Evolutionary conservation across 306 rosid species (phyloP), one percentile per base, ranked within the genome.

Genomic region (Vigna unguiculata): DNA sequence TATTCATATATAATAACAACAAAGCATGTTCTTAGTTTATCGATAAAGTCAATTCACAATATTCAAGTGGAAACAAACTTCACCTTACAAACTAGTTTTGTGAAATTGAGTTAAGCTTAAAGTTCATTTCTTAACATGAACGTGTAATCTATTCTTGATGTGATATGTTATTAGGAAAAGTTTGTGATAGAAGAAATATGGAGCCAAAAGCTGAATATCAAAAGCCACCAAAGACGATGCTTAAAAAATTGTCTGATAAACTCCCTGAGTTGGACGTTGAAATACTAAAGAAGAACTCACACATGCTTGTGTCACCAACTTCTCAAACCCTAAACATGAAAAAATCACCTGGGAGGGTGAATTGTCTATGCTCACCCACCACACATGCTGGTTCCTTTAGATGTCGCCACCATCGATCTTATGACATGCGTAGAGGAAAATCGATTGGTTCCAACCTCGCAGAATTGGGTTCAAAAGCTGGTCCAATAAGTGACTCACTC

Each of bases 351-450:
- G 74, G 55, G 13, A 81, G 72, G 77, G 43, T 28, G 72, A 89
- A 81, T 1, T 93, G 97, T 61, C 91, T 93, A 3, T 93, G 97
- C 83, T 93, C 97, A 0, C 96, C 96, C 51, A 91, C 97, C 49
- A 93, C 96, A 1, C 98, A 93, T 25, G 86, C 19, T 0, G 98
- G 98, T 54, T 93, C 97, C 24, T 93, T 93, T 78, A 77, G 97
- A 40, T 93, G 98, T 77, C 82, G 90, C 9, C 82, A 57, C 80
- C 97, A 90, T 75, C 79, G 97, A 0, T n/a, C 55, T 4, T 2
- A 67, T 0, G 72, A 80, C 13, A 15, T 91, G 14, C 52, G 2
- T 9, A 94, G 88, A 0, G 94, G 84, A 0, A 71, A 80, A 24
- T 93, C 97, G 0, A 69, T 90, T 1, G 93, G 92, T 47, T 85